Evolutionary conservation across 768 basidiomycete species (phyloP).

Genomic region (Inosperma sp.): DNA sequence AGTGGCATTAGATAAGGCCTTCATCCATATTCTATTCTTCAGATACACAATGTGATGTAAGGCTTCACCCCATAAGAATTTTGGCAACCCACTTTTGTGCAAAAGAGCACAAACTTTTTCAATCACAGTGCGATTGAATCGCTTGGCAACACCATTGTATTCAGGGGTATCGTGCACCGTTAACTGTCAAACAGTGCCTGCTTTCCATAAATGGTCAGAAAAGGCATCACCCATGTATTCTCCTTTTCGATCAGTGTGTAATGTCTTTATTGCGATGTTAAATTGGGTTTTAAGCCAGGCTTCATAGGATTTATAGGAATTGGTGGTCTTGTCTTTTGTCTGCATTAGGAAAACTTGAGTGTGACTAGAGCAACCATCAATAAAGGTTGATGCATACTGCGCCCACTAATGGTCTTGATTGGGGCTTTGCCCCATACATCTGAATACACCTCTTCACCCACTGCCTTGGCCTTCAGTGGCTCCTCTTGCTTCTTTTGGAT

Average conservation of each 20-base stretch:
- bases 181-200: not conserved
- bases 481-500: too few relatives aligned
- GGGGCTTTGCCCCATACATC: too few relatives aligned
- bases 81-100: constrained; percentile 23
- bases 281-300: constrained; percentile 25
- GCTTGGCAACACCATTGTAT: constrained; percentile 38
- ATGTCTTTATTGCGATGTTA: constrained; percentile 19
- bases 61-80: constrained; percentile 28
- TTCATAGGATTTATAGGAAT: constrained; percentile 23
- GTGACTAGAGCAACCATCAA: too few relatives aligned
- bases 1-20: constrained; percentile 10
- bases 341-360: too few relatives aligned
- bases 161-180: too few relatives aligned
- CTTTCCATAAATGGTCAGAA: not conserved
- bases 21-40: constrained; percentile 15
- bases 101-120: constrained; percentile 31
- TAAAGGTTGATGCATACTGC: too few relatives aligned
- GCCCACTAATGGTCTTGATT: too few relatives aligned
- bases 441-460: too few relatives aligned
- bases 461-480: too few relatives aligned
- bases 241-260: constrained; percentile 11
- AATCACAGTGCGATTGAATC: constrained; percentile 28
- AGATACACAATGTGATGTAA: constrained; percentile 11
- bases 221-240: constrained; percentile 9
- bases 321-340: constrained; percentile 27